Evolutionary conservation across 1,284 basidiomycete genomes (phyloP).

Genomic region (Puccinia polysora): DNA sequence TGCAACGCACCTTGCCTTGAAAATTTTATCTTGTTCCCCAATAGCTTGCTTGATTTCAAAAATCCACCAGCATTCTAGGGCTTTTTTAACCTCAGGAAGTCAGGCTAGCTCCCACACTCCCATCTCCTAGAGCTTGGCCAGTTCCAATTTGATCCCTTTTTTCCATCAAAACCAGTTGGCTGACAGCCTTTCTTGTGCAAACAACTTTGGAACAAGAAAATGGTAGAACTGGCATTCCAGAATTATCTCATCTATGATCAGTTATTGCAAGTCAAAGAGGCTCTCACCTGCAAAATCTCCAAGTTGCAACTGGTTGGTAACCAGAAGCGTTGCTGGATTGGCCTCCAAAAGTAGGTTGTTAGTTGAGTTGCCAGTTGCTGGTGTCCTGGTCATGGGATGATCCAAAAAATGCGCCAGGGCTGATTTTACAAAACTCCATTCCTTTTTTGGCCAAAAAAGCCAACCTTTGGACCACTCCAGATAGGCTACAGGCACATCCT

Average conservation of each 20-base stretch:
- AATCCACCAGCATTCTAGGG: neutral
- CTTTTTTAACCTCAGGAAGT: neutral
- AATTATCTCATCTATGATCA: neutral
- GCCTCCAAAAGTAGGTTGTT: neutral
- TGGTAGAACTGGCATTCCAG: neutral
- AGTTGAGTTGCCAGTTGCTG: neutral
- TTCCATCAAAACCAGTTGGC: neutral
- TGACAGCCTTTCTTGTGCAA: neutral
- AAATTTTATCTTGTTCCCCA: neutral
- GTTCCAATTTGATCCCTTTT: neutral
- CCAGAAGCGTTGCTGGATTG: neutral
- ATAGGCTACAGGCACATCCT: neutral
- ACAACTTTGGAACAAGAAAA: neutral
- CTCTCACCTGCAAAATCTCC: neutral
- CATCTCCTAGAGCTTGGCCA: neutral
- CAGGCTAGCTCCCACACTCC: neutral
- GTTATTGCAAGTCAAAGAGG: neutral
- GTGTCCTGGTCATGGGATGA: neutral
- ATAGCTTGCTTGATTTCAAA: neutral
- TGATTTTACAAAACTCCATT: neutral
- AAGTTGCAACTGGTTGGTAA: neutral
- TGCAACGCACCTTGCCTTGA: conserved; percentile 13
- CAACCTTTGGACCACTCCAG: neutral
- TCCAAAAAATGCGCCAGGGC: neutral
- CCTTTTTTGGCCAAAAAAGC: neutral